Evolutionary conservation across 805 yeast genomes (phyloP).

Genomic region (Metschnikowia borealis): DNA sequence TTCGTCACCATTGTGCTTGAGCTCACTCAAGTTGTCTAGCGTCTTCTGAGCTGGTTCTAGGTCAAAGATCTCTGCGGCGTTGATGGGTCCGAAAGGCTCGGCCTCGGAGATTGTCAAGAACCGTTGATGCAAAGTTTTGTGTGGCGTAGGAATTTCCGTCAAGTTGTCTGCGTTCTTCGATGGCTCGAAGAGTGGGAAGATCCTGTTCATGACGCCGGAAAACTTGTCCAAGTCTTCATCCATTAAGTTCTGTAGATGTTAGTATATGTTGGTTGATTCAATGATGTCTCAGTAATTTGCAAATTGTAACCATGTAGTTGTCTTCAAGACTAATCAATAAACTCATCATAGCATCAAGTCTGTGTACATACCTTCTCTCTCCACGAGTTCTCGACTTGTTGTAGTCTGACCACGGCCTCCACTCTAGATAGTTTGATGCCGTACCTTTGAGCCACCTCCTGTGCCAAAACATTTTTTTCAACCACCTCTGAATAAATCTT

Average conservation of each 20-base stretch:
- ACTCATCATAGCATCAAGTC: constrained; percentile 41
- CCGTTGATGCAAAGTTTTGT: constrained; percentile 73
- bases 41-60: constrained; percentile 86
- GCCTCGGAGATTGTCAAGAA: constrained; percentile 89
- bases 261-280: constrained; percentile 22
- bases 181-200: constrained; percentile 70
- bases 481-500: constrained; percentile 55
- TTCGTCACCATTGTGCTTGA: constrained; percentile 48
- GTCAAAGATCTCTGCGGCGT: constrained; percentile 81
- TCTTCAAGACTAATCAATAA: constrained; percentile 79
- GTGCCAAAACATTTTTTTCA: constrained; percentile 53
- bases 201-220: constrained; percentile 60
- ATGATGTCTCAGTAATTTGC: constrained; percentile 17
- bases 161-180: constrained; percentile 58
- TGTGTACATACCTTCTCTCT: constrained; percentile 52
- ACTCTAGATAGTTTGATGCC: constrained; percentile 82
- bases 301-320: constrained; percentile 51
- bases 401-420: constrained; percentile 78
- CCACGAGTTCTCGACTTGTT: constrained; percentile 62
- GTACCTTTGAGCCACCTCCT: constrained; percentile 71
- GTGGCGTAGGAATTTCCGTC: constrained; percentile 92
- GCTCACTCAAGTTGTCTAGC: constrained; percentile 61
- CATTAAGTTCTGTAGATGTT: constrained; percentile 44
- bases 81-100: constrained; percentile 93
- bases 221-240: constrained; percentile 55